Base-by-base conservation (phyloP, 169 alveolate species). In the Plasmodium knowlesi region DNA sequence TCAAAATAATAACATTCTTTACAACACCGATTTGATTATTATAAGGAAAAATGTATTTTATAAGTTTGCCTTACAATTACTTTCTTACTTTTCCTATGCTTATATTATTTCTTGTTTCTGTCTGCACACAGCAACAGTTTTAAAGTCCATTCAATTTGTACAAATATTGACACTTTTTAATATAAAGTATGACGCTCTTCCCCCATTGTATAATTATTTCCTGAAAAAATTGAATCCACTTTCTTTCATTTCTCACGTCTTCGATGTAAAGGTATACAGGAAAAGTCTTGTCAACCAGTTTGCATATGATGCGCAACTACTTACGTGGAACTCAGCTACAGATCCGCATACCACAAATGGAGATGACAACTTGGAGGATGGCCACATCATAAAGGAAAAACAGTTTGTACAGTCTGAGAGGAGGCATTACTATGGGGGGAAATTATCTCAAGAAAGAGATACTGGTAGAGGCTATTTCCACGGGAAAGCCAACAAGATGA, bases 91-190 rank as follows among this genome's bases (percentile, higher is more conserved):
- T 25, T 84, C 92, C 5, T 84, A 84, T 72, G 67, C 83, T 19
- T 84, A 71, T 73, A 72, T 74, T 74, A 74, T 84, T 25, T 32
- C 72, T 2, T 72, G 50, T 22, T 71, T 74, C 50, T 71, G 43
- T 43, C 43, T 84, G 8, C 73, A 70, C 30, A 19, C 92, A 37
- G n/a, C 83, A 30, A 19, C 43, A 19, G 43, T 84, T n/a, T 41
- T 84, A 43, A 25, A 43, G 22, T 28, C 84, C 50, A 84, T 84
- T 84, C 53, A 84, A 34, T 71, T 34, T 28, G 53, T 84, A 72
- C 92, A 84, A 84, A n/a, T 84, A 16, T 43, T 84, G 34, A 84
- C 92, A 19, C 76, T 72, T 73, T 50, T 84, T n/a, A 71, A 84
- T 84, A 22, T 84, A 71, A 70, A 73, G 71, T 84, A 72, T 84